Evolutionary conservation across 1,284 basidiomycete genomes (phyloP), one percentile per base, ranked within the genome.

Genomic region (Tylopilus sp.): DNA sequence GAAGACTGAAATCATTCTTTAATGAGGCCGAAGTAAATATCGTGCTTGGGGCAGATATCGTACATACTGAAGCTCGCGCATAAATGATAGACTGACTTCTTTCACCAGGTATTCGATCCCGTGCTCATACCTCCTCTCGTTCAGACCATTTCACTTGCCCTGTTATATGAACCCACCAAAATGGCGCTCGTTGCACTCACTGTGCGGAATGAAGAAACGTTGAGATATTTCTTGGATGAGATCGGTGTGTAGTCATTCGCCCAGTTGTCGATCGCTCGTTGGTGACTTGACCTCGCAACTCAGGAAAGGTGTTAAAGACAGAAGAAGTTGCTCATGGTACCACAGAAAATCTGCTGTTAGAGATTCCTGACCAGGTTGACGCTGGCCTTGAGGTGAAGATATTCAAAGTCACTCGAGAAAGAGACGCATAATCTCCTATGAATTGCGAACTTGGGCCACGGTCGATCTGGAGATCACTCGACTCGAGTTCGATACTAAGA

Each of bases 11-110:
- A 21, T 53, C 44, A 15, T 52, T 71, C 15, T 59, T 87, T 2
- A 44, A 59, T 23, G 57, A 71, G 6, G 70, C 74, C 28, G 66
- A 75, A 4, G 69, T 76, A 3, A 78, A 86, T 38, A 47, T 88
- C 1, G 69, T 90, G 25, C 57, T 90, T 2, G 86, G 86, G 12
- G 82, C 87, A 31, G 87, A 90, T 59, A 71, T 89, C 38, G 86
- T 86, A 46, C 45, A 68, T 66, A 44, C 26, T 26, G 30, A 15
- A 29, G 0, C 34, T 19, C 35, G 5, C 6, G 2, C 34, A 18
- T 10, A 16, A 35, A 19, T 26, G 30, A 38, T 9, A 12, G 28
- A 48, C 38, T 49, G 39, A 19, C 16, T 18, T 13, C 16, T 18
- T 11, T 28, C 21, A 35, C 28, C 46, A 90, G 87, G 78, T 86